Conservation (phyloP, 805 yeast species). For the Suhomyces sp. region DNA sequence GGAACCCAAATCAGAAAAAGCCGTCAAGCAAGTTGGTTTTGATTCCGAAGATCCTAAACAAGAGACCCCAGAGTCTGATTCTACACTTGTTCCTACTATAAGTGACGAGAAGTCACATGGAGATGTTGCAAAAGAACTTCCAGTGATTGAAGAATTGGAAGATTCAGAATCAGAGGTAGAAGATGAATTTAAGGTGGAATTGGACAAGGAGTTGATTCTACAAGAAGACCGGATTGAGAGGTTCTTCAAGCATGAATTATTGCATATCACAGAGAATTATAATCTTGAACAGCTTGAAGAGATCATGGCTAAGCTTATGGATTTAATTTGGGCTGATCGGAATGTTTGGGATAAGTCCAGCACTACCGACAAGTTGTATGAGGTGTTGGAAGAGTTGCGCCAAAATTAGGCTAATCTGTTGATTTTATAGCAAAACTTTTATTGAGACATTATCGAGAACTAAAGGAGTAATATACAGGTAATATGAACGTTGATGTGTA, state of each 20-base stretch:
- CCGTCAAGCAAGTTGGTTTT: too few species aligned
- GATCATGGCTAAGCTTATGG: conserved; percentile 64
- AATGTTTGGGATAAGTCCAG: conserved; percentile 43
- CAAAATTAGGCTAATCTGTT: background rate
- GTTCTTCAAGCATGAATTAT: conserved; percentile 26
- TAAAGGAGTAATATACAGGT: conserved; percentile 5
- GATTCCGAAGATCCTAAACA: too few species aligned
- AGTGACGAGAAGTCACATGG: background rate
- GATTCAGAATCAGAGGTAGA: conserved; percentile 38
- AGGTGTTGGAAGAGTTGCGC: conserved; percentile 11
- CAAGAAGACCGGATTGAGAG: conserved; percentile 16
- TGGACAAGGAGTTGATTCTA: conserved; percentile 50
- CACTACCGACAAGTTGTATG: conserved; percentile 33
- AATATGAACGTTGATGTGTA: background rate
- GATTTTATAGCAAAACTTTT: conserved; percentile 3
- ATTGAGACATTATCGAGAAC: conserved; percentile 4
- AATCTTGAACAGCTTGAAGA: conserved; percentile 39
- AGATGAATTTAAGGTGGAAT: conserved; percentile 43
- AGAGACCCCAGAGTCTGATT: too few species aligned
- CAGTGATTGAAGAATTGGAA: conserved; percentile 4
- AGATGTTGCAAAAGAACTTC: conserved; percentile 3
- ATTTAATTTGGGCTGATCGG: conserved; percentile 69
- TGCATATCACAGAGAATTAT: conserved; percentile 31
- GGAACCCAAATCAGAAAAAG: too few species aligned
- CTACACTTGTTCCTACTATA: too few species aligned